Conservation (phyloP, 106 monocot genomes). For the Phalaenopsis equestris region DNA sequence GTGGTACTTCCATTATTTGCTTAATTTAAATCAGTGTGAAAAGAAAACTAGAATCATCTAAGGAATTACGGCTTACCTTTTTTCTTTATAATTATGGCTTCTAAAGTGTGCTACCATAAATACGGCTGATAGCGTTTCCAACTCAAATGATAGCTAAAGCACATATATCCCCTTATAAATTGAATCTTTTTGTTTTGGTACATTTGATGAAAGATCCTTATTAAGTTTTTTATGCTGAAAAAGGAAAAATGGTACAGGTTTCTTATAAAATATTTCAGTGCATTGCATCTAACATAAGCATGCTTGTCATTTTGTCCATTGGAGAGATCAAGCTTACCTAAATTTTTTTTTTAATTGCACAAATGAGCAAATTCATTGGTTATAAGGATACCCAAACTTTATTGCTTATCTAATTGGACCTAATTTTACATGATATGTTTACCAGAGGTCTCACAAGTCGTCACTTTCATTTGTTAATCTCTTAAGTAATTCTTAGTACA, state of each 20-base stretch:
- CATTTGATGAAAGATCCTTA: neutral
- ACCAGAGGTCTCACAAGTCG: too few species aligned
- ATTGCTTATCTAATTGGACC: neutral
- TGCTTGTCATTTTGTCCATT: neutral
- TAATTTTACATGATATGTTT: neutral
- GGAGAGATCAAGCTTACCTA: neutral
- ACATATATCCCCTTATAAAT: too few species aligned
- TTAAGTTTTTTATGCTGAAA: neutral
- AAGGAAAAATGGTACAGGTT: neutral
- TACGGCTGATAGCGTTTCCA: too few species aligned
- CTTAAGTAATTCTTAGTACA: too few species aligned
- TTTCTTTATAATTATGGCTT: neutral
- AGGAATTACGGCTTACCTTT: neutral
- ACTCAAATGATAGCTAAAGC: neutral
- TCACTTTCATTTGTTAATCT: too few species aligned
- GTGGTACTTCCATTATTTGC: neutral
- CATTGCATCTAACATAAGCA: too few species aligned
- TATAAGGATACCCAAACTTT: neutral
- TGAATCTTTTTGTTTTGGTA: neutral
- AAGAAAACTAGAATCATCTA: neutral
- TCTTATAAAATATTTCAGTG: neutral
- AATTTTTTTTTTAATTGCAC: neutral
- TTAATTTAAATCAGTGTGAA: neutral
- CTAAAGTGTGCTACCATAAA: too few species aligned
- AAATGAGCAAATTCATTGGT: neutral